phyloP scores from a whole-genome alignment of 495 filamentous ascomycete genomes.

The Saxispiralis lemnorum region DNA sequence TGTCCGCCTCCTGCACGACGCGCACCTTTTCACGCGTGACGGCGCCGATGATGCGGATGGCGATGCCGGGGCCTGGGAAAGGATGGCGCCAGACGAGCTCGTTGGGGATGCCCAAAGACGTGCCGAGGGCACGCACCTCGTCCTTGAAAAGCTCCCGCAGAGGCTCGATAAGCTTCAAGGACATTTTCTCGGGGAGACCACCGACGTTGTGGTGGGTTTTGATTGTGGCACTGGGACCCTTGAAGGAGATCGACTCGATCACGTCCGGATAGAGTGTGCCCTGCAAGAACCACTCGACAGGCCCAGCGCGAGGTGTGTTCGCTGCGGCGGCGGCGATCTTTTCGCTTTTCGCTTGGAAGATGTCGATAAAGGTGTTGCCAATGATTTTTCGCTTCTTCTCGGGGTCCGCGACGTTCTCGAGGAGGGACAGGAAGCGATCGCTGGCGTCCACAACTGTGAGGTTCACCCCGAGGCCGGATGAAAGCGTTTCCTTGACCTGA shows the following conservation, averaged over 20 bases:
- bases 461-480: slow-evolving; percentile 68
- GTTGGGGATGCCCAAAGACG: slow-evolving; percentile 55
- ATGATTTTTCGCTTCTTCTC: slow-evolving; percentile 93
- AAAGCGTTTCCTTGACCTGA: slow-evolving; percentile 57
- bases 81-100: slow-evolving; percentile 72
- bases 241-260: slow-evolving; percentile 68
- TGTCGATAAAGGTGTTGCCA: slow-evolving; percentile 66
- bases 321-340: slow-evolving; percentile 53
- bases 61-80: slow-evolving; percentile 73
- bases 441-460: slow-evolving; percentile 72
- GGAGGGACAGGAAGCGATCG: slow-evolving; percentile 50
- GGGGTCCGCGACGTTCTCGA: slow-evolving; percentile 56
- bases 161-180: slow-evolving; percentile 60
- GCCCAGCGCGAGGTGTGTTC: slow-evolving; percentile 40
- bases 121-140: slow-evolving; percentile 64
- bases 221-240: slow-evolving; percentile 65
- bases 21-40: slow-evolving; percentile 62
- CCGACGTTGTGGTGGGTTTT: slow-evolving; percentile 81
- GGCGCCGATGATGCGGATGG: slow-evolving; percentile 76
- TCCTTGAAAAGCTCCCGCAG: slow-evolving; percentile 70
- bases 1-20: slow-evolving; percentile 68
- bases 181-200: slow-evolving; percentile 41
- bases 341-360: slow-evolving; percentile 68
- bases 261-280: slow-evolving; percentile 71
- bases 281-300: slow-evolving; percentile 71